Evolutionary conservation across 768 basidiomycete genomes (phyloP).

Genomic region (Coprinopsis cinerea): DNA sequence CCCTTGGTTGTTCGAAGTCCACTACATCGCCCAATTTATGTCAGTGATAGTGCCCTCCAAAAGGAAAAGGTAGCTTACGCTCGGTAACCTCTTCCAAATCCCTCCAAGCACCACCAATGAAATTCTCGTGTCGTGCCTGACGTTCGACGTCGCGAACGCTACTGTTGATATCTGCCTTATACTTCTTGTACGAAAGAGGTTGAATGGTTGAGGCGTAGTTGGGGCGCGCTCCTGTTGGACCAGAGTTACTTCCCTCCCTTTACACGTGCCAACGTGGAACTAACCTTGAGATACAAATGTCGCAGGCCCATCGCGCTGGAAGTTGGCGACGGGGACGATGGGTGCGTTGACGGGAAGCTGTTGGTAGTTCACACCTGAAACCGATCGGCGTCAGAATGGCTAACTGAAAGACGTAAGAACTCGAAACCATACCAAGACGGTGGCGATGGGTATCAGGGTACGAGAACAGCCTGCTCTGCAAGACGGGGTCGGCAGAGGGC

Average conservation of each 20-base stretch:
- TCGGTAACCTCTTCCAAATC: slow-evolving; percentile 75
- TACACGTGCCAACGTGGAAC: no score
- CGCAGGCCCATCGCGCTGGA: slow-evolving; percentile 82
- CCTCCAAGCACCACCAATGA: slow-evolving; percentile 61
- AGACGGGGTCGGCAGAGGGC: slow-evolving; percentile 85
- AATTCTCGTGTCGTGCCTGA: slow-evolving; percentile 61
- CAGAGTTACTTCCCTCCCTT: no score
- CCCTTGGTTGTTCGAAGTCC: slow-evolving; percentile 82
- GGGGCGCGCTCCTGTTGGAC: slow-evolving; percentile 64
- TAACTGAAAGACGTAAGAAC: no score
- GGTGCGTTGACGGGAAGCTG: slow-evolving; percentile 88
- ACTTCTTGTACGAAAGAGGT: slow-evolving; percentile 59
- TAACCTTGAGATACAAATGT: slow-evolving; percentile 79
- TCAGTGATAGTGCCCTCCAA: no score
- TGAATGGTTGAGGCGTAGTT: slow-evolving; percentile 81
- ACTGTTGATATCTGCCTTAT: slow-evolving; percentile 40
- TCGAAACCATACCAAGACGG: no score
- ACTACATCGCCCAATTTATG: no score
- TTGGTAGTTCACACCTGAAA: slow-evolving; percentile 68
- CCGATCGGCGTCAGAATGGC: no score
- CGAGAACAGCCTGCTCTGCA: slow-evolving; percentile 92
- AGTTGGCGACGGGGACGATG: slow-evolving; percentile 70
- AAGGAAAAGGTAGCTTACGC: slow-evolving; percentile 41
- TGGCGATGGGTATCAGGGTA: slow-evolving; percentile 89
- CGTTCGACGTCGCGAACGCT: slow-evolving; percentile 33